Percentiles rank a stretch among this genome's conserved stretches.
Conservation (phyloP, 768 basidiomycete species). For the Boletus vermiculosoides region DNA sequence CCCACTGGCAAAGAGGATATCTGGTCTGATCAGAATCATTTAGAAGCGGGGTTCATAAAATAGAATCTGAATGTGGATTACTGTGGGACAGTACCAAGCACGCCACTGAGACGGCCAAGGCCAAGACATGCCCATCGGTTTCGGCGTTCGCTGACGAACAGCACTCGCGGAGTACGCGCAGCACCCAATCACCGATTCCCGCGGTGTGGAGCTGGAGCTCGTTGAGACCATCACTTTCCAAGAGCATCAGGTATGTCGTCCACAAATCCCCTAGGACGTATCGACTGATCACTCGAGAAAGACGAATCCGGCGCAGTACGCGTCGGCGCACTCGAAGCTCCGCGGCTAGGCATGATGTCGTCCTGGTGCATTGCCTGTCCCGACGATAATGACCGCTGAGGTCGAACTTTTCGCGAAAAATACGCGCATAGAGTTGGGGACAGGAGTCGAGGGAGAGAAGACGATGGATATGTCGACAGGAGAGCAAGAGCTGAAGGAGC, state of each 20-base stretch:
- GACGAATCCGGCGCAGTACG: constrained; percentile 48
- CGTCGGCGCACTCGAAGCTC: constrained; percentile 50
- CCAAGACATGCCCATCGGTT: constrained; percentile 15
- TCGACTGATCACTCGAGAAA: constrained; percentile 25
- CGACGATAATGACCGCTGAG: constrained; percentile 26
- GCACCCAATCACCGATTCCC: constrained; percentile 36
- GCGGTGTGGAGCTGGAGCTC: constrained; percentile 43
- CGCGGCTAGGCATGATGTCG: constrained; percentile 40
- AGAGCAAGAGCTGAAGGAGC: constrained; percentile 45
- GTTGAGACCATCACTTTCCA: constrained; percentile 54
- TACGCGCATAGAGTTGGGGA: constrained; percentile 56
- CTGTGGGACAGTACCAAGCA: constrained; percentile 37
- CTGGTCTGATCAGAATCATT: constrained; percentile 33
- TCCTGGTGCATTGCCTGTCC: constrained; percentile 32
- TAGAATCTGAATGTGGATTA: constrained; percentile 31
- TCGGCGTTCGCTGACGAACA: constrained; percentile 5
- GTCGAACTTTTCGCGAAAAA: constrained; percentile 55
- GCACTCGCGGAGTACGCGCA: constrained; percentile 23
- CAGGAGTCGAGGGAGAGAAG: constrained; percentile 42
- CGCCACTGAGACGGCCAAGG: constrained; percentile 34
- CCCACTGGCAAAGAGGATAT: constrained; percentile 39
- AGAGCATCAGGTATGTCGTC: constrained; percentile 57
- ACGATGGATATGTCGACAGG: constrained; percentile 43
- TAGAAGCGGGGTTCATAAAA: constrained; percentile 24
- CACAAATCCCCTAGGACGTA: constrained; percentile 48